Percentiles rank a stretch among this genome's conserved stretches.
These are phyloP conservation scores for Acacia confusa DNA, from an alignment of 306 rosid genomes.

Conservation along the genomic window DNA sequence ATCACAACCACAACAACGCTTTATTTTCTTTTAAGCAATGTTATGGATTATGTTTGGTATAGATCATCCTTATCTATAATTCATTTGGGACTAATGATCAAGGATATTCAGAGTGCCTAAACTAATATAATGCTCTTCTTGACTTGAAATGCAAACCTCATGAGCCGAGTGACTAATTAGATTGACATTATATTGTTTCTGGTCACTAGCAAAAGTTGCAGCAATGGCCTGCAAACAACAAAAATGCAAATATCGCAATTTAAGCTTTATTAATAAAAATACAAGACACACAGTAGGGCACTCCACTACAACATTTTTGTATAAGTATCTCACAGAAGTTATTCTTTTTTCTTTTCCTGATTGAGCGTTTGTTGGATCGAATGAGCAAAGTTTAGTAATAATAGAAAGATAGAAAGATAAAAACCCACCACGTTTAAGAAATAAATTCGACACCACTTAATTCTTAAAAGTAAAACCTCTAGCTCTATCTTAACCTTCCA, in stretches of 20 bases:
- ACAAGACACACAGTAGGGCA: background rate
- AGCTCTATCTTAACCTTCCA: background rate
- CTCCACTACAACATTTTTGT: background rate
- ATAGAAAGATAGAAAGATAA: background rate
- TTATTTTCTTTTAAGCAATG: background rate
- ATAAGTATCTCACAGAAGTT: background rate
- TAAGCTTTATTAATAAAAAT: background rate
- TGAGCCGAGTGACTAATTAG: constrained; percentile 55
- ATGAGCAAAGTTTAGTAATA: background rate
- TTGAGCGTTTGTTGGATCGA: background rate
- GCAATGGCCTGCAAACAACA: constrained; percentile 70
- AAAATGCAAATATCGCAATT: background rate
- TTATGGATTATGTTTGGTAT: background rate
- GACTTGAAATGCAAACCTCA: constrained; percentile 11
- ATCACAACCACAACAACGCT: background rate
- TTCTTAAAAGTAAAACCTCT: background rate
- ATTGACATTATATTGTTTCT: constrained; percentile 57
- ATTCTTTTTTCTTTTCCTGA: background rate
- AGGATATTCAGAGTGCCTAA: background rate
- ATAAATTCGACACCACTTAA: background rate
- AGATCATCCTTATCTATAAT: background rate
- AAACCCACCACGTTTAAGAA: background rate
- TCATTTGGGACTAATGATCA: background rate
- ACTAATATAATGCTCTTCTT: background rate
- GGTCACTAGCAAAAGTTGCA: constrained; percentile 69